Base-by-base conservation (phyloP, 805 yeast species). In the Suhomyces sp. region DNA sequence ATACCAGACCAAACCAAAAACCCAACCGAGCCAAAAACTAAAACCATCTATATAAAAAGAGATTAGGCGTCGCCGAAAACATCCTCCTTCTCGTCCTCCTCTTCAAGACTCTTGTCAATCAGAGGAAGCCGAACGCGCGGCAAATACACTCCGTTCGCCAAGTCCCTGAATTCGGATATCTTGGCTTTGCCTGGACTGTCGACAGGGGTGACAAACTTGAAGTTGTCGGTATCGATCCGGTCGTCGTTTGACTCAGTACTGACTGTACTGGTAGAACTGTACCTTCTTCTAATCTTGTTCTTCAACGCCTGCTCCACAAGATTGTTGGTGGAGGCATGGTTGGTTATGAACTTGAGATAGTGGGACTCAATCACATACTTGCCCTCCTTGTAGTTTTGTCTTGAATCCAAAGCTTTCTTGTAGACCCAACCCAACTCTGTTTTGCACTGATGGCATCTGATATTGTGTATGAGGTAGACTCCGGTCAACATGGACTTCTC, bases 401-500 rank as follows among this genome's bases (percentile, higher is more conserved):
- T 57, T 50, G 64, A 65, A 47, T 62, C 60, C 54, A 57, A 73
- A 10, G 76, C 60, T 52, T 74, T 75, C 55, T 66, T 66, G 56
- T 75, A 75, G 50, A 59, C 66, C 79, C 79, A 75, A 12, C 79
- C 79, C 43, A 75, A 57, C 17, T 53, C 55, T 9, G 57, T 60
- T 46, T 54, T 48, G 53, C 79, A 75, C 55, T 75, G 79, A 53
- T 66, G 73, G 55, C 79, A 75, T 41, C 55, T 61, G 40, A 74
- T 68, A 50, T 70, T 68, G 53, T 66, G 63, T 43, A 73, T 69
- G 19, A 71, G 54, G 53, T 73, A 75, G 13, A 53, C 56, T 12
- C 79, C 79, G 13, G 79, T 75, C 12, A 56, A 65, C 78, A 75
- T 74, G 35, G 60, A 59, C 4, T 73, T 65, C 53, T 73, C 73